Evolutionary conservation across 768 basidiomycete species (phyloP).

Genomic region (Russula abietina): DNA sequence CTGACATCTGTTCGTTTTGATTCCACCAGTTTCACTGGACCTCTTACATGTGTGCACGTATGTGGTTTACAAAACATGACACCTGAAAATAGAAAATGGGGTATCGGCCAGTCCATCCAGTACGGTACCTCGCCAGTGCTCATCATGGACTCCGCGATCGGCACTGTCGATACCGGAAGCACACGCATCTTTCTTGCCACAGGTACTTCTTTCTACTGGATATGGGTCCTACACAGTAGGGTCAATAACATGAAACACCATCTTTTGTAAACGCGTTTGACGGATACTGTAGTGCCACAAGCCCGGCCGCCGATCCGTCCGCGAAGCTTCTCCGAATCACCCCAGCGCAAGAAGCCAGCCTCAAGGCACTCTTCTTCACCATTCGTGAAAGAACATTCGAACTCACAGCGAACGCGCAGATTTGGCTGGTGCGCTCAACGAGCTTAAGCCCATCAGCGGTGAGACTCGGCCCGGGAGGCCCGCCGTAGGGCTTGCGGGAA

Average conservation of each 20-base stretch:
- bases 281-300: slow-evolving; percentile 31
- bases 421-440: slow-evolving; percentile 42
- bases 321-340: slow-evolving; percentile 33
- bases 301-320: slow-evolving; percentile 29
- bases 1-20: slow-evolving; percentile 36
- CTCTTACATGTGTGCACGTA: slow-evolving; percentile 29
- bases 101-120: slow-evolving; percentile 32
- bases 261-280: slow-evolving; percentile 30
- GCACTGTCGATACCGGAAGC: slow-evolving; percentile 37
- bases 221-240: slow-evolving; percentile 10
- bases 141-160: slow-evolving; percentile 29
- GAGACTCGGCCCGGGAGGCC: too few relatives aligned
- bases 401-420: slow-evolving; percentile 41
- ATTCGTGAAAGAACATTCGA: slow-evolving; percentile 34
- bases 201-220: slow-evolving; percentile 22
- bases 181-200: slow-evolving; percentile 33
- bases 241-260: slow-evolving; percentile 17
- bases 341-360: slow-evolving; percentile 28
- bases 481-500: too few relatives aligned
- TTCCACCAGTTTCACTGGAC: slow-evolving; percentile 32
- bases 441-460: too few relatives aligned
- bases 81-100: slow-evolving; percentile 31
- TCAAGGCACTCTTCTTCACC: slow-evolving; percentile 32
- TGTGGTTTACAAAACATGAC: too few relatives aligned
- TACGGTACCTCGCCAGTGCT: slow-evolving; percentile 26